Conservation (phyloP, 208 protist genomes). For the Leishmania lainsoni region DNA sequence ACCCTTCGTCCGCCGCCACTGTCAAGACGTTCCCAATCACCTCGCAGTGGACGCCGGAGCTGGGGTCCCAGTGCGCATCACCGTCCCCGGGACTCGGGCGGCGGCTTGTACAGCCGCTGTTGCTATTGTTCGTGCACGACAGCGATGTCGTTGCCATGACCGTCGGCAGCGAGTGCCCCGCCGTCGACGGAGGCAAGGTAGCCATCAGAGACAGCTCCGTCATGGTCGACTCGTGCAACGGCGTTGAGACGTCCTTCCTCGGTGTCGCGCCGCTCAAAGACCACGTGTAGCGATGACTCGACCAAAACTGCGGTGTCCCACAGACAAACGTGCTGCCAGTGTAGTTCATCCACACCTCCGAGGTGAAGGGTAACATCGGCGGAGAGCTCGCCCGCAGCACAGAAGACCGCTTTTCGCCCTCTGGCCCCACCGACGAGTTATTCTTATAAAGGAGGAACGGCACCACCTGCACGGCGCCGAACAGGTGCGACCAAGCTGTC, state of each 20-base stretch:
- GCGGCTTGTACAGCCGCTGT: slow-evolving; percentile 5
- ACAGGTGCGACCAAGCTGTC: slow-evolving; percentile 49
- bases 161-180: slow-evolving; percentile 16
- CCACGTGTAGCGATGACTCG: slow-evolving; percentile 15
- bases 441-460: slow-evolving; percentile 33
- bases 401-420: neutral
- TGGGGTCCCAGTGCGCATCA: neutral
- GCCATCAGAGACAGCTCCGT: slow-evolving; percentile 3
- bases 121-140: slow-evolving; percentile 16
- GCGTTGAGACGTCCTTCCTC: slow-evolving; percentile 2
- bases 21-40: slow-evolving; percentile 23
- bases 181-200: neutral
- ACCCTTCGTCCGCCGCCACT: slow-evolving; percentile 13
- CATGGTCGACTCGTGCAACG: slow-evolving; percentile 23
- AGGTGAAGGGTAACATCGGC: neutral
- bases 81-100: neutral
- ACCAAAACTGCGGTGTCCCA: slow-evolving; percentile 41
- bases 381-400: neutral
- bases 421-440: neutral
- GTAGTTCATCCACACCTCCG: neutral
- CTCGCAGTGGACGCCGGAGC: slow-evolving; percentile 27
- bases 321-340: slow-evolving; percentile 28
- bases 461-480: slow-evolving; percentile 42
- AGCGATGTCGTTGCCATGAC: slow-evolving; percentile 24
- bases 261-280: slow-evolving; percentile 1